Evolutionary conservation across 331 rosid species (phyloP).

Genomic region (Quercus tomentella): DNA sequence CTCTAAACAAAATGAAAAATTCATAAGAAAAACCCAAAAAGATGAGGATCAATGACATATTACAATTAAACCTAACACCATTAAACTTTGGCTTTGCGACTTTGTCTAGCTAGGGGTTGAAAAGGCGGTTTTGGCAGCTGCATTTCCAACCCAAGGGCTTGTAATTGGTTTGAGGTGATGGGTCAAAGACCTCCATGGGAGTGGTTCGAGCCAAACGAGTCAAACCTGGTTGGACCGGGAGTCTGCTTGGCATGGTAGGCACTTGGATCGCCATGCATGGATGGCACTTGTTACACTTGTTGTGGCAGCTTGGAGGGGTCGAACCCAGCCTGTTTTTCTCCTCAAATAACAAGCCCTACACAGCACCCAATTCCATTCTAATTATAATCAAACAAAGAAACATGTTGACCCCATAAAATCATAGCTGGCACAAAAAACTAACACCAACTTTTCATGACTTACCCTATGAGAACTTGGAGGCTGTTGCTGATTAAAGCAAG

Average conservation of each 20-base stretch:
- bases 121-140: constrained; percentile 65
- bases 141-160: constrained; percentile 95
- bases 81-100: neutral
- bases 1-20: constrained; percentile 14
- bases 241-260: constrained; percentile 45
- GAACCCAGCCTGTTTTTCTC: constrained; percentile 78
- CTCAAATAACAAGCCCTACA: constrained; percentile 51
- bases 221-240: constrained; percentile 27
- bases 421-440: no score
- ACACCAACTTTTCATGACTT: neutral
- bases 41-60: neutral
- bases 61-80: neutral
- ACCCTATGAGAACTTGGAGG: constrained; percentile 39
- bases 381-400: neutral
- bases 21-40: neutral
- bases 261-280: constrained; percentile 94
- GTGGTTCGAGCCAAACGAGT: constrained; percentile 16
- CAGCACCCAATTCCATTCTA: neutral
- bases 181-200: constrained; percentile 20
- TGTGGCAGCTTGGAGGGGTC: constrained; percentile 87
- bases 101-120: constrained; percentile 48
- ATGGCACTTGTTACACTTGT: constrained; percentile 78
- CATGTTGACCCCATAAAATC: neutral
- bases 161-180: constrained; percentile 60
- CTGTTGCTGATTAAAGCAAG: constrained; percentile 15